Conservation (phyloP, 73 alveolate species). For the Effrenium voratum region DNA sequence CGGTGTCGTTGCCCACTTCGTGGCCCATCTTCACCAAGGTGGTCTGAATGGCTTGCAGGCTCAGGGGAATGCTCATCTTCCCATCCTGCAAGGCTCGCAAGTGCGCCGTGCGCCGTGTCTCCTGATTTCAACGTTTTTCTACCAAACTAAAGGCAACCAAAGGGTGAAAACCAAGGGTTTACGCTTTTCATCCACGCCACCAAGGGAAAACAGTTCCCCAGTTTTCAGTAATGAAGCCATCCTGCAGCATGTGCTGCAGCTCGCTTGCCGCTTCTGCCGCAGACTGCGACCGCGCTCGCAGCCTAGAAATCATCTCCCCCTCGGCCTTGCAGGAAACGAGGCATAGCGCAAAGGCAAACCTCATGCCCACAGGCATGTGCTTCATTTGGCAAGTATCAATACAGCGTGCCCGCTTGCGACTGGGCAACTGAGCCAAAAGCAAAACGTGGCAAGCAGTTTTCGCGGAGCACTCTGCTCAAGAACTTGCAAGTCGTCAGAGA, state of each 20-base stretch:
- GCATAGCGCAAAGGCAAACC: background rate
- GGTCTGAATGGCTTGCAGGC: background rate
- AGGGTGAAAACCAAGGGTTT: too few relatives aligned
- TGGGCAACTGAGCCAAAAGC: background rate
- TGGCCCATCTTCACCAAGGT: slow-evolving; percentile 16
- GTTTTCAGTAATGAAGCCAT: too few relatives aligned
- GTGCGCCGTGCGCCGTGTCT: too few relatives aligned
- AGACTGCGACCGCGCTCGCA: slow-evolving; percentile 7
- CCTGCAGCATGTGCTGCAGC: background rate
- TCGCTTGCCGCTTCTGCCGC: background rate
- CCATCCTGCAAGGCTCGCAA: too few relatives aligned
- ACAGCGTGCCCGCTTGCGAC: background rate
- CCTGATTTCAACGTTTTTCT: too few relatives aligned
- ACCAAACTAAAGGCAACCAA: too few relatives aligned
- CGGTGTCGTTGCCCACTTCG: background rate
- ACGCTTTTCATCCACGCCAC: too few relatives aligned
- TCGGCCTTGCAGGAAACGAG: background rate
- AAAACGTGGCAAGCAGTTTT: background rate
- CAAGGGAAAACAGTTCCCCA: too few relatives aligned
- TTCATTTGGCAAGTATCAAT: background rate
- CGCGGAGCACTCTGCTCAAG: background rate
- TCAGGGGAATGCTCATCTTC: slow-evolving; percentile 15
- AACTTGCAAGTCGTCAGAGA: background rate
- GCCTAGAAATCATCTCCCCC: background rate
- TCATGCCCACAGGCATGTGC: background rate